These are phyloP conservation scores for Circinella minor DNA, from an alignment of 371 early-diverging fungal genomes.

Conservation along the genomic window DNA sequence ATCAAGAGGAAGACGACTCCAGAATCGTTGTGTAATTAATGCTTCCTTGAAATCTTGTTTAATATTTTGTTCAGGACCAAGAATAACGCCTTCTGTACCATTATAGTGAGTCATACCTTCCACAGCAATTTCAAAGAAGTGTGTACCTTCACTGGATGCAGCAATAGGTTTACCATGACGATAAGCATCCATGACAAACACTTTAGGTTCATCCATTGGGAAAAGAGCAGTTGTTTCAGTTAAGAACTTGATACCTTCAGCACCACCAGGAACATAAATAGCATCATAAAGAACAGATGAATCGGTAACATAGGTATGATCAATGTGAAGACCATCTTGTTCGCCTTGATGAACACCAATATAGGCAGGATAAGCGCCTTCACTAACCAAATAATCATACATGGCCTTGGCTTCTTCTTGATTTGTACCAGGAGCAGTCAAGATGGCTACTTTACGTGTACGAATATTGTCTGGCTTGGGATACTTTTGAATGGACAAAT, in stretches of 20 bases:
- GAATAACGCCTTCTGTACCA: constrained; percentile 24
- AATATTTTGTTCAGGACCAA: constrained; percentile 10
- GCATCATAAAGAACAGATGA: constrained; percentile 46
- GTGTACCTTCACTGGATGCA: constrained; percentile 29
- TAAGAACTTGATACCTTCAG: constrained; percentile 25
- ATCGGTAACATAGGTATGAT: constrained; percentile 32
- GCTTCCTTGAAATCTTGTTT: constrained; percentile 23
- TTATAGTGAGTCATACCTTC: constrained; percentile 12
- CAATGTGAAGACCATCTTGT: constrained; percentile 27
- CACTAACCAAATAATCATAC: constrained; percentile 28
- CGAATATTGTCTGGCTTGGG: constrained; percentile 37
- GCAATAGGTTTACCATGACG: constrained; percentile 47
- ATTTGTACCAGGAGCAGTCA: constrained; percentile 39
- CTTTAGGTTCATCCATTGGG: constrained; percentile 40
- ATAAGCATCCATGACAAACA: constrained; percentile 38
- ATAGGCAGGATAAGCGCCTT: constrained; percentile 38
- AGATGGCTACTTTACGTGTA: constrained; percentile 39
- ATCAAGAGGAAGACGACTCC: constrained; percentile 43
- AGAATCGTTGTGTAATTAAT: constrained; percentile 38
- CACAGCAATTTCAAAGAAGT: constrained; percentile 28
- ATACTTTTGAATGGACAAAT: constrained; percentile 40
- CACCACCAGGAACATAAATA: constrained; percentile 44
- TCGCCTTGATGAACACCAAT: constrained; percentile 31
- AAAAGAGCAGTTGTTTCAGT: constrained; percentile 19
- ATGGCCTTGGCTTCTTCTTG: constrained; percentile 31